Base-by-base conservation (phyloP, 2,329 filamentous ascomycete genomes). In the Aspergillus sp. region DNA sequence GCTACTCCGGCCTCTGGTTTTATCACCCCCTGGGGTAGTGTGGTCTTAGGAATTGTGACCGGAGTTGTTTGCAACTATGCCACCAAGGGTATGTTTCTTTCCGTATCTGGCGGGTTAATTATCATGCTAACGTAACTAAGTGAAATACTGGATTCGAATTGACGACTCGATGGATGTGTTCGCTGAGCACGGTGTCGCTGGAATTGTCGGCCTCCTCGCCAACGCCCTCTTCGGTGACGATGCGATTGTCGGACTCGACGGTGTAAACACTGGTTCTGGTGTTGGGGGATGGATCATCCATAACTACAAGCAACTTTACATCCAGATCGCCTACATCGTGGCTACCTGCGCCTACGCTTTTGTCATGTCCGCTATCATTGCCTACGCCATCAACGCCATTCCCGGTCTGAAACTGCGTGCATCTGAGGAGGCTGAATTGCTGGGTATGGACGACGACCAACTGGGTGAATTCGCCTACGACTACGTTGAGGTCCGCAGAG, bases 111-210 rank as follows among this genome's bases (percentile, higher is more conserved):
- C 8, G 11, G 8, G 10, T 3, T 7, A 27, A 27, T 36, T 1
- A 13, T 29, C 30, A 42, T 38, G 45, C 42, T 52, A 48, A 53
- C 39, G 26, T n/a, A 13, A 40, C n/a, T 49, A 19, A 78, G 75
- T 84, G 67, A 84, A 84, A 69, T 84, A 81, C 70, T 83, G 80
- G 80, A 75, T 94, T 60, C 82, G 82, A 50, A 83, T 94, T 44
- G 89, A 95, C 57, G 89, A 95, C 62, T 85, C 86, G 5, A 86
- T 95, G 68, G 89, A 95, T 72, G 83, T 95, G 59, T 93, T 95
- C 69, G 89, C 89, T 54, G 88, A 93, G 69, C 89, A 95, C 78
- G 88, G 81, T 59, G 72, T 94, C 51, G 88, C 89, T 39, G 89
- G 89, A 53, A 88, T 93, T 52, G 76, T 85, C 45, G 89, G 89